A percentile compares a stretch with the other conserved stretches of the same genome.
Conservation (phyloP, 495 filamentous ascomycete species). For the Trichoderma erinaceum region DNA sequence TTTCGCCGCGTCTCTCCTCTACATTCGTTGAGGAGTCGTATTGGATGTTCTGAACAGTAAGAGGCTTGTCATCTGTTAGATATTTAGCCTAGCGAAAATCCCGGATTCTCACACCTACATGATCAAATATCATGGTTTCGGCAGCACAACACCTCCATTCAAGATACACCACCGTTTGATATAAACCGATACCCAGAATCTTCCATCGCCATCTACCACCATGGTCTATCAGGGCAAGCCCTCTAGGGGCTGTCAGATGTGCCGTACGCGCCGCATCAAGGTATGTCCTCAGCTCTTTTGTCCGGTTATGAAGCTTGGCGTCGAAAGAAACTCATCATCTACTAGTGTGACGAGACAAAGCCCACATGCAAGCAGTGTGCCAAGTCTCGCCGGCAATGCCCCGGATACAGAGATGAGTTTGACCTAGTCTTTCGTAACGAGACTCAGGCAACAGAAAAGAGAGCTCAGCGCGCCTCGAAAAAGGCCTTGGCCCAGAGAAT, state of each 20-base stretch:
- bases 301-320: neutral
- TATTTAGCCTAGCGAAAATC: neutral
- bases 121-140: neutral
- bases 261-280: conserved; percentile 65
- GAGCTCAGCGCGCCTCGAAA: conserved; percentile 37
- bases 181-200: neutral
- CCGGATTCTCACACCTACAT: neutral
- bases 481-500: conserved; percentile 25
- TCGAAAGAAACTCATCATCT: neutral
- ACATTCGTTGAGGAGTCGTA: neutral
- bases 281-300: conserved; percentile 34
- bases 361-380: conserved; percentile 63
- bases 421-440: conserved; percentile 63
- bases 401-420: conserved; percentile 63
- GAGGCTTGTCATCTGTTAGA: neutral
- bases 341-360: conserved; percentile 62
- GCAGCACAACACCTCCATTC: neutral
- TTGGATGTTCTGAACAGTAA: neutral
- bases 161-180: neutral
- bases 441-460: conserved; percentile 52
- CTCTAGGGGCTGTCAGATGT: conserved; percentile 67
- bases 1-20: neutral
- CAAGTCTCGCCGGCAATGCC: conserved; percentile 60
- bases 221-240: conserved; percentile 77
- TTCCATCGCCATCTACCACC: neutral